A percentile compares a stretch with the other conserved stretches of the same genome.
Conservation (phyloP, 208 protist genomes). For the Porcisia hertigi region DNA sequence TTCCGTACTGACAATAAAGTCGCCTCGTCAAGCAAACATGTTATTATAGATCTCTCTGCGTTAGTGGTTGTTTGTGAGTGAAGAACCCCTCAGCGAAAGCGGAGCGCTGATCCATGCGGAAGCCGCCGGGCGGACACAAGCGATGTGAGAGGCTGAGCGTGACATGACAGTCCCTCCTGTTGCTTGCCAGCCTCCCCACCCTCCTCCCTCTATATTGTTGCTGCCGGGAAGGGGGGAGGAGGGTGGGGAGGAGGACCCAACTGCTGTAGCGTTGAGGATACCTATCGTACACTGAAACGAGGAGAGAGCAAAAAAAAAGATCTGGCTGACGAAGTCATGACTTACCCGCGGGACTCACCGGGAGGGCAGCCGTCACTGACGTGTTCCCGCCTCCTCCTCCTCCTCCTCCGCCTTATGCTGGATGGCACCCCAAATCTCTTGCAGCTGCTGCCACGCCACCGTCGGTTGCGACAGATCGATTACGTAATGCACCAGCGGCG, state of each 20-base stretch:
- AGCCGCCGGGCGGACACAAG: too few species aligned
- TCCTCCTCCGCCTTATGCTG: constrained; percentile 23
- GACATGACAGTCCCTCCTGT: not conserved
- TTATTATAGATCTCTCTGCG: too few species aligned
- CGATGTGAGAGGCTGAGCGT: not conserved
- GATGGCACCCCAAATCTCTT: constrained; percentile 59
- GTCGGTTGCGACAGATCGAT: constrained; percentile 67
- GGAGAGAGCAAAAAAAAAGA: not conserved
- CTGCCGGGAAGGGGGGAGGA: not conserved
- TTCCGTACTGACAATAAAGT: too few species aligned
- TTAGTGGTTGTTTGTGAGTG: too few species aligned
- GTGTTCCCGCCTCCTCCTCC: not conserved
- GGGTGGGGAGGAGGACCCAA: too few species aligned
- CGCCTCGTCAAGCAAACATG: too few species aligned
- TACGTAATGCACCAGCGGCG: constrained; percentile 54
- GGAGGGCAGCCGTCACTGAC: not conserved
- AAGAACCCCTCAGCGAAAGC: too few species aligned
- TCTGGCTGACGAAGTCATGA: not conserved
- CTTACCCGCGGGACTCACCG: not conserved
- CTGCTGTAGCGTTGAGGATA: not conserved
- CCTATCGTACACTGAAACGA: not conserved
- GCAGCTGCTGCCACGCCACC: constrained; percentile 45
- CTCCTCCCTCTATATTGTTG: not conserved
- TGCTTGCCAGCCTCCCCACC: not conserved
- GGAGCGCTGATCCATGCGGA: too few species aligned